phyloP scores from a whole-genome alignment of 768 basidiomycete species.

The Leccinum olivaceopallidum region DNA sequence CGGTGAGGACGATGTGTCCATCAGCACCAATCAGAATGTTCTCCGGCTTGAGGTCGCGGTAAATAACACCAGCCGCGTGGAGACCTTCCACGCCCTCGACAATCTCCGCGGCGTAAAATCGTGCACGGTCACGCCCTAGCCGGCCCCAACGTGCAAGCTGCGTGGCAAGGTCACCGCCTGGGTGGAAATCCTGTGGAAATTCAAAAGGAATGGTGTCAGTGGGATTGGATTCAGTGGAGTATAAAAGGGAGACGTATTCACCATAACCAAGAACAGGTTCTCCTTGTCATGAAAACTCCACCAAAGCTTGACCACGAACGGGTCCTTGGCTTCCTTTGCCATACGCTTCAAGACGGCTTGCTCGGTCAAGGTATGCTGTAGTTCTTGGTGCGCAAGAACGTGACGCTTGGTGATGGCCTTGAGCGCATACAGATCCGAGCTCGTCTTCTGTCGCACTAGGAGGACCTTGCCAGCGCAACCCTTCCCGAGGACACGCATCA shows the following conservation, averaged over 20 bases:
- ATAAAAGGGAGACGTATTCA: constrained; percentile 34
- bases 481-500: constrained; percentile 95
- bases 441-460: constrained; percentile 79
- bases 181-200: constrained; percentile 77
- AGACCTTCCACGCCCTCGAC: constrained; percentile 95
- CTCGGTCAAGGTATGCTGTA: constrained; percentile 95
- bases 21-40: constrained; percentile 93
- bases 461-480: constrained; percentile 98
- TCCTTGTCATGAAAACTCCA: constrained; percentile 99
- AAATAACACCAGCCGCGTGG: constrained; percentile 93
- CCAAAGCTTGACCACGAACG: constrained; percentile 94
- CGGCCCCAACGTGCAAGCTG: constrained; percentile 96
- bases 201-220: constrained; percentile 18
- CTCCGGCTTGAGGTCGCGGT: constrained; percentile 96
- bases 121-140: constrained; percentile 87
- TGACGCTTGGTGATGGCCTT: constrained; percentile 98
- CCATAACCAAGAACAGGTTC: constrained; percentile 96
- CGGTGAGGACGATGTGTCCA: constrained; percentile 96
- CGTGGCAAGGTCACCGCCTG: constrained; percentile 95
- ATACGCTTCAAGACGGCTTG: constrained; percentile 94
- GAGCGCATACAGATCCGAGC: constrained; percentile 79
- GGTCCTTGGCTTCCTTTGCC: constrained; percentile 85
- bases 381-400: constrained; percentile 94
- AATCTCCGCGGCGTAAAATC: constrained; percentile 98
- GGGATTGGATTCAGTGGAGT: constrained; percentile 2